Conservation (phyloP, 352 stramenopile species). For the Phytopythium sindhum region DNA sequence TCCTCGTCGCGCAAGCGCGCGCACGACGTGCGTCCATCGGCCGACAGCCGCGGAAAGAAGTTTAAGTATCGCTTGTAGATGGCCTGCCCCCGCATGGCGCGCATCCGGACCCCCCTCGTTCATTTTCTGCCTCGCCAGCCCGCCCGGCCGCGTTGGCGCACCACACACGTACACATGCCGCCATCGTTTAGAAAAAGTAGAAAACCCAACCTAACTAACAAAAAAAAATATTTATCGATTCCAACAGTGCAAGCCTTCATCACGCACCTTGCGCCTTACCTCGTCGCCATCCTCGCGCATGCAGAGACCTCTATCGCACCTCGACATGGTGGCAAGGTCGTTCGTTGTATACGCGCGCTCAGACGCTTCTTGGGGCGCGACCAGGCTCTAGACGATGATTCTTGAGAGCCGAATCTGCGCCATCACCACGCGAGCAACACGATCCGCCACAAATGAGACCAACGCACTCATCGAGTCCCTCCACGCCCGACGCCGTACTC, state of each 20-base stretch:
- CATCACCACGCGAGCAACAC: too few species aligned
- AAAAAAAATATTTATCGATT: constrained; percentile 53
- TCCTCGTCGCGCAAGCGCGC: constrained; percentile 37
- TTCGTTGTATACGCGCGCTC: too few species aligned
- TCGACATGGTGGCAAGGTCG: too few species aligned
- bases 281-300: neutral
- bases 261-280: neutral
- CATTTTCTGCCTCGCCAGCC: constrained; percentile 12
- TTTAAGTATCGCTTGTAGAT: constrained; percentile 62
- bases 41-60: constrained; percentile 53
- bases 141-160: constrained; percentile 10
- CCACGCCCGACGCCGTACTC: too few species aligned
- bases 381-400: neutral
- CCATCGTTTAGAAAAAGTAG: constrained; percentile 61
- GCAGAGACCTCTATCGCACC: too few species aligned
- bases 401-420: too few species aligned
- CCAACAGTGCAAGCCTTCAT: neutral
- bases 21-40: constrained; percentile 23
- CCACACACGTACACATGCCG: constrained; percentile 6
- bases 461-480: too few species aligned
- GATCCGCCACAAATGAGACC: too few species aligned
- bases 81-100: constrained; percentile 17
- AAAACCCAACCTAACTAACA: constrained; percentile 60
- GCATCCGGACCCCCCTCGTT: constrained; percentile 11
- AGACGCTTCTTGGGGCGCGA: too few species aligned